Conservation (phyloP, 1,284 basidiomycete species). For the Rhodotorula sp. region DNA sequence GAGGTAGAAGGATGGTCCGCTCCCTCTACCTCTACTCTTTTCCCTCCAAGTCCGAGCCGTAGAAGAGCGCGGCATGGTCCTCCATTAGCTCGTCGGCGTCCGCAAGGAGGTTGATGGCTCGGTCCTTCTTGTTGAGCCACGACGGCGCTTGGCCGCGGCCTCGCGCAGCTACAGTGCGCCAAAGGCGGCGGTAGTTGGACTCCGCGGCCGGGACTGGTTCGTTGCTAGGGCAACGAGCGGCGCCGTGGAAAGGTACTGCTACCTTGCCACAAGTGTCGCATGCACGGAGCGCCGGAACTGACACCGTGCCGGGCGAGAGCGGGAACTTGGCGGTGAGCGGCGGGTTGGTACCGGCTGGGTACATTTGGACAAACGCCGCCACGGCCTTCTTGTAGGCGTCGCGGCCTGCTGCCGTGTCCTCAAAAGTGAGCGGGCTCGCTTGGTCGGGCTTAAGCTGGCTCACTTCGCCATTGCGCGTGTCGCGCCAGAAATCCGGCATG, state of each 20-base stretch:
- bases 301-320: background rate
- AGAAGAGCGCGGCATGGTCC: background rate
- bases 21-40: background rate
- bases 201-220: background rate
- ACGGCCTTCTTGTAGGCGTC: background rate
- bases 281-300: background rate
- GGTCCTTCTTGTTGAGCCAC: background rate
- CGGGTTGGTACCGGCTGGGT: background rate
- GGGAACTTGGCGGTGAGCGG: conserved; percentile 1
- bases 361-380: background rate
- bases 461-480: too few relatives aligned
- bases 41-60: background rate
- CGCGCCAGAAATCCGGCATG: too few relatives aligned
- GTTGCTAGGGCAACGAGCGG: background rate
- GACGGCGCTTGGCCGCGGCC: background rate
- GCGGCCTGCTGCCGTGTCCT: background rate
- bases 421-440: too few relatives aligned
- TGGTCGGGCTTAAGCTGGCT: too few relatives aligned
- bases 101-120: background rate
- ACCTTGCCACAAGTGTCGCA: background rate
- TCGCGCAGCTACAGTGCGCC: background rate
- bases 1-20: background rate
- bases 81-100: background rate
- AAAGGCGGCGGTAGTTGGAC: background rate
- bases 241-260: background rate